Percentiles rank a stretch among this genome's conserved stretches.
Conservation (phyloP, 768 basidiomycete genomes). For the Podaxis mareebaensis region DNA sequence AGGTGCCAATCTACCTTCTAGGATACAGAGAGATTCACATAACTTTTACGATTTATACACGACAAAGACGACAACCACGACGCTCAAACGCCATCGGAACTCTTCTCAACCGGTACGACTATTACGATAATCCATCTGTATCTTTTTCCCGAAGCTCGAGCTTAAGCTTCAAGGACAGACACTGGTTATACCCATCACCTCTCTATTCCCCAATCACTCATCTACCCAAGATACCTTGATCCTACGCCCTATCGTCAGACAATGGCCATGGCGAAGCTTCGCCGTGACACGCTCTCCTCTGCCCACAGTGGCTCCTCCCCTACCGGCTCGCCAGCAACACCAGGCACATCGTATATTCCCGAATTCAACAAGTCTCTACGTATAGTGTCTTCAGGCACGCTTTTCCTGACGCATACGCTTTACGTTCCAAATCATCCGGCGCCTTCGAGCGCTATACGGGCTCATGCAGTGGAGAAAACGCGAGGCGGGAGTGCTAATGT, state of each 20-base stretch:
- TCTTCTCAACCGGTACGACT: not conserved
- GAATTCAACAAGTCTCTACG: slow-evolving; percentile 52
- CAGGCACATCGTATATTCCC: slow-evolving; percentile 1
- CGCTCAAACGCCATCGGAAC: not conserved
- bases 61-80: not conserved
- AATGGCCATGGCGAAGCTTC: slow-evolving; percentile 44
- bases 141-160: not conserved
- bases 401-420: slow-evolving; percentile 78
- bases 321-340: not conserved
- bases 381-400: slow-evolving; percentile 76
- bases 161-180: not conserved
- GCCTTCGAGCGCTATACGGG: slow-evolving; percentile 60
- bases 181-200: not conserved
- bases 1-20: not conserved
- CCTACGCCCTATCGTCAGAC: slow-evolving; percentile 3
- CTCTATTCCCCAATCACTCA: not conserved
- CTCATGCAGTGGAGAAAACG: slow-evolving; percentile 65
- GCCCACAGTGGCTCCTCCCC: not conserved
- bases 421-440: slow-evolving; percentile 59
- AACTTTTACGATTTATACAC: not conserved
- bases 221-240: slow-evolving; percentile 8
- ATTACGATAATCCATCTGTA: slow-evolving; percentile 1
- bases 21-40: not conserved
- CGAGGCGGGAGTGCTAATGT: slow-evolving; percentile 77
- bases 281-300: slow-evolving; percentile 37